Conservation (phyloP, 495 filamentous ascomycete genomes). For the Letharia lupina region DNA sequence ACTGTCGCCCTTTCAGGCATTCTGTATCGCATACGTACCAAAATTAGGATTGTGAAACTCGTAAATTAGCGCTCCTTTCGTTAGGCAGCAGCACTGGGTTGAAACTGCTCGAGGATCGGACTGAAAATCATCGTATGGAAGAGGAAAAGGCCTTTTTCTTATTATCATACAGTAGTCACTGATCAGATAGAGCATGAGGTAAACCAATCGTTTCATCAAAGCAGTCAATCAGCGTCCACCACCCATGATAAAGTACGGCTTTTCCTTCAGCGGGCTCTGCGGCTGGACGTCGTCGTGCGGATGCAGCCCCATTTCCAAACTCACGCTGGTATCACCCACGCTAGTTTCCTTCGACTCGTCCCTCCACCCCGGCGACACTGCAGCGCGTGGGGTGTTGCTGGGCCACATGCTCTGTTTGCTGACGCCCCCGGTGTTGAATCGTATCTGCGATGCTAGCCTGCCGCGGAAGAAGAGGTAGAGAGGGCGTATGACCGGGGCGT, state of each 20-base stretch:
- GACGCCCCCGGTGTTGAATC: neutral
- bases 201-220: neutral
- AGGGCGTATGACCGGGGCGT: conserved; percentile 23
- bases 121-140: neutral
- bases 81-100: neutral
- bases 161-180: neutral
- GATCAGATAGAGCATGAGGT: neutral
- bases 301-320: conserved; percentile 20
- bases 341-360: neutral
- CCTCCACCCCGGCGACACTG: neutral
- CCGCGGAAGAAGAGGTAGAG: conserved; percentile 21
- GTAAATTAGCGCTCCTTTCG: neutral
- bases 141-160: neutral
- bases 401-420: conserved; percentile 16
- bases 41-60: no score
- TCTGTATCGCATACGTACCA: no score
- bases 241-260: neutral
- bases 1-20: no score
- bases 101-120: neutral
- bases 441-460: conserved; percentile 9
- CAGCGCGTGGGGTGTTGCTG: neutral
- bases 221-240: neutral
- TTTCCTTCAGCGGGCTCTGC: conserved; percentile 6
- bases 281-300: neutral
- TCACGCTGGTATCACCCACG: conserved; percentile 8